Evolutionary conservation across 495 filamentous ascomycete species (phyloP).

Genomic region (Aspergillus steynii): DNA sequence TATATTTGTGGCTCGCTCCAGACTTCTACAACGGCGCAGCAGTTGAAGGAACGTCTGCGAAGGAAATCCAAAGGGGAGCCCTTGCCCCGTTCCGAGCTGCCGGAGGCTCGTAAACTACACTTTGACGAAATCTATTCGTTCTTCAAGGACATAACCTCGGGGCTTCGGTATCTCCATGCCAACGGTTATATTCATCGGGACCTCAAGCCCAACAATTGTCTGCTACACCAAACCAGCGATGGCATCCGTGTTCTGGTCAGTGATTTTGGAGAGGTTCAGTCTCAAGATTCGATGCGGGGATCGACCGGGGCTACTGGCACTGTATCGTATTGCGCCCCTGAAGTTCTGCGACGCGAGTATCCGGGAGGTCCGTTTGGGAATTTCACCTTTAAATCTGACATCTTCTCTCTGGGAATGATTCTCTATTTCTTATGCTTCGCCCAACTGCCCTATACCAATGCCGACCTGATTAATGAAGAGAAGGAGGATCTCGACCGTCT

Average conservation of each 20-base stretch:
- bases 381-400: constrained; percentile 93
- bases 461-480: constrained; percentile 85
- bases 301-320: constrained; percentile 95
- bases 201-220: constrained; percentile 92
- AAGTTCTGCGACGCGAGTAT: constrained; percentile 73
- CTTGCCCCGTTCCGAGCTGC: constrained; percentile 49
- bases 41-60: constrained; percentile 82
- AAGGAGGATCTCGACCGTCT: constrained; percentile 86
- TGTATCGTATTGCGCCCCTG: constrained; percentile 95
- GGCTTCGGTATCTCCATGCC: constrained; percentile 85
- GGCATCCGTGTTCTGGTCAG: constrained; percentile 82
- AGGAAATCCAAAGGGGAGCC: constrained; percentile 67
- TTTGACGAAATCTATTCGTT: constrained; percentile 96
- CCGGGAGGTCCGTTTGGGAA: constrained; percentile 76
- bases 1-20: constrained; percentile 73
- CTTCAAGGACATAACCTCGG: constrained; percentile 93
- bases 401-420: constrained; percentile 97
- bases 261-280: constrained; percentile 95
- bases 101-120: constrained; percentile 63
- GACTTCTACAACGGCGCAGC: constrained; percentile 65
- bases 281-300: constrained; percentile 71
- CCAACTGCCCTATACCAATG: constrained; percentile 78
- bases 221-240: constrained; percentile 74
- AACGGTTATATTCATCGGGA: constrained; percentile 96
- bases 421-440: constrained; percentile 97